phyloP scores from a whole-genome alignment of 352 stramenopile genomes.

The Pythium volutum region DNA sequence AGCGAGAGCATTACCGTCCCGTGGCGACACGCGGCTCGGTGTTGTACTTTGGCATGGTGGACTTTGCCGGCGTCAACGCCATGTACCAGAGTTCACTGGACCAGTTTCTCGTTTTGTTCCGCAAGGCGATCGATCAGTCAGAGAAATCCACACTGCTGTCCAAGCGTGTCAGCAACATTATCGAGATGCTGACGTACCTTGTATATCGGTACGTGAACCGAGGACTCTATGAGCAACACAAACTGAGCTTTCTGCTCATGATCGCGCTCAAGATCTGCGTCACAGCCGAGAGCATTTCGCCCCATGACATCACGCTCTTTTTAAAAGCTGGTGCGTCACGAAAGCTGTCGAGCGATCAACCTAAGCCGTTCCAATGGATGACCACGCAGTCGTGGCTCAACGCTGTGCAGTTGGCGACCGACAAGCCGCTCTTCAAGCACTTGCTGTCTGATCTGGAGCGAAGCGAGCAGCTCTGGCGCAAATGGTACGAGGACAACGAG shows the following conservation, averaged over 20 bases:
- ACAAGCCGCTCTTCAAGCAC: constrained; percentile 64
- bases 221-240: constrained; percentile 72
- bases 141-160: constrained; percentile 74
- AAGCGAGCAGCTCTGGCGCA: constrained; percentile 62
- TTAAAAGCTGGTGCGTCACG: constrained; percentile 67
- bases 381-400: constrained; percentile 65
- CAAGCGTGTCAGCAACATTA: constrained; percentile 86
- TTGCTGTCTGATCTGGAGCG: constrained; percentile 64
- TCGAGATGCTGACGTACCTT: constrained; percentile 84
- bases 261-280: constrained; percentile 76
- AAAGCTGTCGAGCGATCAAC: constrained; percentile 59
- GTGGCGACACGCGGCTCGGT: constrained; percentile 84
- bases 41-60: constrained; percentile 90
- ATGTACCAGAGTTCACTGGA: constrained; percentile 92
- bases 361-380: constrained; percentile 76
- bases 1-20: constrained; percentile 89
- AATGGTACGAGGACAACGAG: constrained; percentile 83
- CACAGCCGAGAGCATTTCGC: constrained; percentile 47
- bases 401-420: constrained; percentile 57
- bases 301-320: constrained; percentile 62
- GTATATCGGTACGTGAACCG: constrained; percentile 76
- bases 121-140: constrained; percentile 75
- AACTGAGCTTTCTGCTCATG: constrained; percentile 73
- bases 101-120: constrained; percentile 89
- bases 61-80: constrained; percentile 82